These are phyloP conservation scores for Neurospora hispaniola DNA, from an alignment of 495 filamentous ascomycete genomes.

Conservation along the genomic window DNA sequence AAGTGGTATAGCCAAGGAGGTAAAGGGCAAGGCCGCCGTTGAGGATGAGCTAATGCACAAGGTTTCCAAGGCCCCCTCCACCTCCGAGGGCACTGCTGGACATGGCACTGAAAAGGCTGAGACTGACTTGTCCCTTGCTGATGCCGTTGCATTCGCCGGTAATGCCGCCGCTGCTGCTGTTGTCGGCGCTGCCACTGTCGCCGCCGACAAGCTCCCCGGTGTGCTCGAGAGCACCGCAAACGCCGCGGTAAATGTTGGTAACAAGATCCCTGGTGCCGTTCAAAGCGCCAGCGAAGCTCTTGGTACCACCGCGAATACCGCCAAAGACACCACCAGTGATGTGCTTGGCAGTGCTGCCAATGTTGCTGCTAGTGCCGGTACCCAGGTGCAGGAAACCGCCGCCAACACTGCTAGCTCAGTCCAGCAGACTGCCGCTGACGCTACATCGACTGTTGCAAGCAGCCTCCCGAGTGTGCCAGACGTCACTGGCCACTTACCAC, in stretches of 20 bases:
- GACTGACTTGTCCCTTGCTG: slow-evolving; percentile 27
- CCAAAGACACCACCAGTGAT: not conserved
- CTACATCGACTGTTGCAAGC: not conserved
- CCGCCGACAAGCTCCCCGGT: slow-evolving; percentile 12
- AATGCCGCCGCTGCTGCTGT: slow-evolving; percentile 32
- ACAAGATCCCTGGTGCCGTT: slow-evolving; percentile 5
- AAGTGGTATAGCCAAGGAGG: slow-evolving; percentile 42
- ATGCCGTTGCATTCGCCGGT: slow-evolving; percentile 29
- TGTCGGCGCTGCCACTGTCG: slow-evolving; percentile 22
- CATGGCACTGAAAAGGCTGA: slow-evolving; percentile 38
- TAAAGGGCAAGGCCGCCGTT: slow-evolving; percentile 49
- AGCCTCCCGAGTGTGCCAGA: slow-evolving; percentile 5
- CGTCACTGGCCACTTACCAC: slow-evolving; percentile 22
- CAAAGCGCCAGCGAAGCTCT: slow-evolving; percentile 1
- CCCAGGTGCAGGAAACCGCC: slow-evolving; percentile 7
- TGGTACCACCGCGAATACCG: not conserved
- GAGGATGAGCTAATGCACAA: slow-evolving; percentile 51
- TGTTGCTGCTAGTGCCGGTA: slow-evolving; percentile 4
- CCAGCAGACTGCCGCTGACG: slow-evolving; percentile 13
- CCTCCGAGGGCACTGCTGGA: slow-evolving; percentile 43
- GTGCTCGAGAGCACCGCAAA: slow-evolving; percentile 15
- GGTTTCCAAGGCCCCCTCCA: slow-evolving; percentile 45
- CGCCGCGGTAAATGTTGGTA: slow-evolving; percentile 21
- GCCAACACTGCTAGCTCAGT: slow-evolving; percentile 3
- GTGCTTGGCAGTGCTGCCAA: slow-evolving; percentile 4